Percentiles rank a stretch among this genome's conserved stretches.
Evolutionary conservation across 176 grass and related monocot species (phyloP).

Genomic region (Pontederia crassipes): DNA sequence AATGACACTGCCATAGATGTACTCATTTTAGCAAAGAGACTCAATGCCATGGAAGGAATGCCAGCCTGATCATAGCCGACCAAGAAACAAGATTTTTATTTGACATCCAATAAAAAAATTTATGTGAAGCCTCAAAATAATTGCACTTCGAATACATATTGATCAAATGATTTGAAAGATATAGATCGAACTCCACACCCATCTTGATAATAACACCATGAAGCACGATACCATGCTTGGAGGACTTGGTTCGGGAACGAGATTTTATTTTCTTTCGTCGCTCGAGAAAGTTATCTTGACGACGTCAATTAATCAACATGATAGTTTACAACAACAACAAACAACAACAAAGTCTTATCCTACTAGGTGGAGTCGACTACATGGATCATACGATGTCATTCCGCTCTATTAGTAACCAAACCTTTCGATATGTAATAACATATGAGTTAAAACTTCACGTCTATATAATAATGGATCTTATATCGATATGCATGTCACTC

Average conservation of each 20-base stretch:
- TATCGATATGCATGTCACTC: too few relatives aligned
- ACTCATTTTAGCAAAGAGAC: constrained; percentile 20
- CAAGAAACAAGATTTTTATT: constrained; percentile 30
- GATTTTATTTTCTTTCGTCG: too few relatives aligned
- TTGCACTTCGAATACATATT: constrained; percentile 23
- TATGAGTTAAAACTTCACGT: too few relatives aligned
- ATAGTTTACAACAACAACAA: too few relatives aligned
- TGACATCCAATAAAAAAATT: constrained; percentile 26
- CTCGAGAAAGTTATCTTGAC: too few relatives aligned
- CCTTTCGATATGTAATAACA: too few relatives aligned
- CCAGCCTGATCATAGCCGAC: constrained; percentile 22
- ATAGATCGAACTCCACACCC: constrained; percentile 17
- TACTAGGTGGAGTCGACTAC: too few relatives aligned
- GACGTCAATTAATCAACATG: too few relatives aligned
- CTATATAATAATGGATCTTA: too few relatives aligned
- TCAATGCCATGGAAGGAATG: constrained; percentile 8
- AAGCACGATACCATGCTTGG: not conserved
- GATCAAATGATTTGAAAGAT: constrained; percentile 31
- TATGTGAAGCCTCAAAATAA: constrained; percentile 11
- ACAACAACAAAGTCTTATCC: too few relatives aligned
- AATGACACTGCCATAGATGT: constrained; percentile 13
- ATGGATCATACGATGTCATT: too few relatives aligned
- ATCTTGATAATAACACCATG: constrained; percentile 23
- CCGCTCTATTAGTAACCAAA: too few relatives aligned
- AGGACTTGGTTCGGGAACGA: not conserved